Base-by-base conservation (phyloP, 495 filamentous ascomycete species). In the Annulohypoxylon maeteangense region DNA sequence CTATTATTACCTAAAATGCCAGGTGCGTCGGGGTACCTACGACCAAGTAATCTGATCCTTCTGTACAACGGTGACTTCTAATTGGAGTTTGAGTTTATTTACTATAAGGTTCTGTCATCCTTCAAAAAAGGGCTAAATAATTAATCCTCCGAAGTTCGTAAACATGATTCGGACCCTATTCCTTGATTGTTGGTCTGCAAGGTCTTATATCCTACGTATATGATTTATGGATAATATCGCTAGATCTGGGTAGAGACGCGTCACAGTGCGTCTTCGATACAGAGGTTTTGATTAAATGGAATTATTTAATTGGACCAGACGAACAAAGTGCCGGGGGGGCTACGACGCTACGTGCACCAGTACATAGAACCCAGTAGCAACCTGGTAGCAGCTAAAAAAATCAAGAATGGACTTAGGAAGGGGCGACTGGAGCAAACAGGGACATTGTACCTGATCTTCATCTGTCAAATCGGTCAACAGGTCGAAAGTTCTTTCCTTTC, bases 61-160 rank as follows among this genome's bases (percentile, higher is more conserved):
- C 40, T 36, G 60, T 70, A 51, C 34, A 16, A 70, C 67, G 16
- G 34, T 54, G 20, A 60, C 47, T 4, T 22, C 18, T 27, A 32
- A 59, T 48, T 72, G 25, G 20, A 27, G 40, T 44, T 44, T 44
- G 55, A 72, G 70, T 56, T 59, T 72, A 68, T 64, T 51, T 34
- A 25, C 7, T 22, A 42, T 72, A 72, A 68, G 47, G 63, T 72
- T 68, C 63, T 68, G 60, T 72, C 65, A 68, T 72, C 58, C 59
- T 54, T 36, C 22, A 54, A 54, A 25, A 31, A 55, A 53, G 27
- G 5, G 29, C 22, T 51, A 51, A 29, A 51, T 14, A 29, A 38
- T 5, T 40, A 72, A 63, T 62, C 53, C 40, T 66, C 54, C 63
- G 44, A 66, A 65, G 31, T 45, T 54, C 18, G 25, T 54, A 54